Base-by-base conservation (phyloP, 1,139 yeast genomes). In the Blastobotrys illinoisensis region DNA sequence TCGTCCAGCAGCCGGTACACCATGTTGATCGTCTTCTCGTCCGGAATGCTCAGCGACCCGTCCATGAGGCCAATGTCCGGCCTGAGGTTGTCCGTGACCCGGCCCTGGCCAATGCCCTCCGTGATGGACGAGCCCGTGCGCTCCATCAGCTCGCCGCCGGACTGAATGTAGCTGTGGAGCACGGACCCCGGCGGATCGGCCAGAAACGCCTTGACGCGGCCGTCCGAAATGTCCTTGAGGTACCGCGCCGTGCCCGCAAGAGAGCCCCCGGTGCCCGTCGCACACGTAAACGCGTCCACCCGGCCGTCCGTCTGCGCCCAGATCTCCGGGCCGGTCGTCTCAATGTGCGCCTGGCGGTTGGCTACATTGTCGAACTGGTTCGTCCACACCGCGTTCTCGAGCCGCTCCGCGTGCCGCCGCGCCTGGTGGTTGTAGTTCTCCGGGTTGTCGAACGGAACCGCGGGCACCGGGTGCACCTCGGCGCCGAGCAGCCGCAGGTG, bases 131-230 rank as follows among this genome's bases (percentile, higher is more conserved):
- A 80, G 24, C 97, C 97, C 1, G 81, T 81, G 63, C 90, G 63
- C 44, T 80, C 81, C 63, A 81, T 71, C 48, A 79, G 76, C 64
- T 81, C 74, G 19, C 90, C 89, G 14, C 81, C 80, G 9, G 86
- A 77, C 59, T 80, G 81, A 59, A 90, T 81, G 67, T 85, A 89
- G 11, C 90, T 81, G 72, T 88, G 88, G 54, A 90, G 78, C 49
- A 87, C 88, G 1, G 93, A 84, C 54, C 97, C 97, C 5, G 97
- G 97, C 19, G 97, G 97, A 69, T 90, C 97, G 1, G 97, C 96
- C 59, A 88, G 79, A 51, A 79, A 82, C 52, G 85, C 75, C 69
- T 83, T 79, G 48, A 82, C 83, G 52, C 72, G 70, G 18, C 84
- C 83, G 58, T 77, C 71, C 46, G 88, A 80, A 45, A 81, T 79